Percentiles rank a stretch among this genome's conserved stretches.
These are phyloP conservation scores for Chloromonas sp. DNA, from an alignment of 163 green algal species.

Conservation along the genomic window DNA sequence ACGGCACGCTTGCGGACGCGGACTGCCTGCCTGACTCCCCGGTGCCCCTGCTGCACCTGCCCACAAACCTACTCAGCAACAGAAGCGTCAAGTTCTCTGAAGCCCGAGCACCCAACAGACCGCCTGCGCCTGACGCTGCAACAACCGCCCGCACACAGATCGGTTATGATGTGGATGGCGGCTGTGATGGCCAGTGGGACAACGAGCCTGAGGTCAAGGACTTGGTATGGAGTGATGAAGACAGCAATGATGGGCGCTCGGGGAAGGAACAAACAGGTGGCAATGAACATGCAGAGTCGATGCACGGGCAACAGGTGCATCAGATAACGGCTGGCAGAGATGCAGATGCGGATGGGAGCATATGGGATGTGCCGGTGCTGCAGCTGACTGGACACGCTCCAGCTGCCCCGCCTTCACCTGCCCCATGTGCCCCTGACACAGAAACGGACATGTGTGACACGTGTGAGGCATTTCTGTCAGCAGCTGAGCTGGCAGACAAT, in stretches of 20 bases:
- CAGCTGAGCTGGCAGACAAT: no score
- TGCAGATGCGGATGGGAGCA: neutral
- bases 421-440: no score
- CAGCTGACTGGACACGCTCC: neutral
- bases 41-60: neutral
- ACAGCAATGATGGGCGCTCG: neutral
- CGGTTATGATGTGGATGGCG: neutral
- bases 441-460: no score
- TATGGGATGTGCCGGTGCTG: neutral
- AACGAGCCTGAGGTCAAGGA: neutral
- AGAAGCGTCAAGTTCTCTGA: neutral
- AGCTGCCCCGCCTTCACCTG: neutral
- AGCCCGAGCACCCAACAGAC: neutral
- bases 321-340: neutral
- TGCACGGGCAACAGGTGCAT: neutral
- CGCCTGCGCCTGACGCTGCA: neutral
- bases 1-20: neutral
- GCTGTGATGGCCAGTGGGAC: neutral
- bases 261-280: neutral
- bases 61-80: neutral
- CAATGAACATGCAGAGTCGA: neutral
- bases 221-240: neutral
- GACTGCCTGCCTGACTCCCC: neutral
- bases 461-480: no score
- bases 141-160: neutral